Percentiles rank a stretch among this genome's conserved stretches.
Conservation (phyloP, 352 stramenopile species). For the Phytophthora colocasiae region DNA sequence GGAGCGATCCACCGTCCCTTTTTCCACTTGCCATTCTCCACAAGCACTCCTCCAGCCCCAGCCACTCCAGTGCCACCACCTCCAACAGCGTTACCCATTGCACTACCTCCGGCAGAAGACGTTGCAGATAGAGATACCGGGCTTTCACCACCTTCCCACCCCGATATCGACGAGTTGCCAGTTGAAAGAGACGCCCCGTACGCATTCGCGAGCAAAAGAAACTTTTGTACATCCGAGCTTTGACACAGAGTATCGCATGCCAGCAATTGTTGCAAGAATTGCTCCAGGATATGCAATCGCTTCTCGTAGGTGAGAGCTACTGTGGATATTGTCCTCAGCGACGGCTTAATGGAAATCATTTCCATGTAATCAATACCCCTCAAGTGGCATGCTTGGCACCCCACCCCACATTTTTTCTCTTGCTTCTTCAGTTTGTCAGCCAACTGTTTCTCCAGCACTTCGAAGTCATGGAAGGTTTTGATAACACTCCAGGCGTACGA, state of each 20-base stretch:
- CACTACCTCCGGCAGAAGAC: slow-evolving; percentile 12
- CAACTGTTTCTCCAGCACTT: slow-evolving; percentile 71
- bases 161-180: slow-evolving; percentile 14
- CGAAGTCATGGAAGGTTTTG: slow-evolving; percentile 78
- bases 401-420: slow-evolving; percentile 66
- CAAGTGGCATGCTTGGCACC: slow-evolving; percentile 56
- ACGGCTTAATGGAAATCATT: slow-evolving; percentile 51
- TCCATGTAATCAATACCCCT: slow-evolving; percentile 81
- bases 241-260: slow-evolving; percentile 77
- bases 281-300: slow-evolving; percentile 64
- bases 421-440: slow-evolving; percentile 73
- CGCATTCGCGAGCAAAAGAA: slow-evolving; percentile 59
- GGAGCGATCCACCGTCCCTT: slow-evolving; percentile 66
- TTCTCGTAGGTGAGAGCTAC: slow-evolving; percentile 64
- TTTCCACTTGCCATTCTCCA: slow-evolving; percentile 76
- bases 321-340: slow-evolving; percentile 50
- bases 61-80: background rate
- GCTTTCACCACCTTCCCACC: slow-evolving; percentile 30
- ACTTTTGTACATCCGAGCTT: slow-evolving; percentile 78
- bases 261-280: slow-evolving; percentile 79
- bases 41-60: slow-evolving; percentile 41
- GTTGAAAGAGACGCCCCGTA: slow-evolving; percentile 16
- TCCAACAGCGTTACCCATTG: slow-evolving; percentile 22
- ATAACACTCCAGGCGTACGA: slow-evolving; percentile 72
- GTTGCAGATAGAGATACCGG: slow-evolving; percentile 16